Conservation (phyloP, 2,329 filamentous ascomycete genomes). For the Ceratocystis alfenasii region DNA sequence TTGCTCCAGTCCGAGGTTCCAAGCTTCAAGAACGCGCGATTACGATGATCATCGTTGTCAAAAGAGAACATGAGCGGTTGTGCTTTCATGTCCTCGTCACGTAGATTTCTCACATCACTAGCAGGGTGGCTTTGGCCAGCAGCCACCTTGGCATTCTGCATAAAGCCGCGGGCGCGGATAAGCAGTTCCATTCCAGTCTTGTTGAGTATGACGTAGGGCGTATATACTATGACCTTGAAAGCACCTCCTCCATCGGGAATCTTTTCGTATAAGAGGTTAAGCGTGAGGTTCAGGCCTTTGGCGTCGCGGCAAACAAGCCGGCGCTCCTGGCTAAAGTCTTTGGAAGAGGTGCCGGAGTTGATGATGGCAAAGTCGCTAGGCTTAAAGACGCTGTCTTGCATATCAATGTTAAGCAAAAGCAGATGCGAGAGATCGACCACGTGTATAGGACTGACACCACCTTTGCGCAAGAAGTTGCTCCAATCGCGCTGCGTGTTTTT, state of each 20-base stretch:
- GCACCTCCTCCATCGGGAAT: conserved; percentile 87
- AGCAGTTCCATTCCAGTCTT: conserved; percentile 84
- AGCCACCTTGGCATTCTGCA: conserved; percentile 68
- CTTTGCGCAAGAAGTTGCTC: conserved; percentile 95
- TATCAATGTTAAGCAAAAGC: conserved; percentile 80
- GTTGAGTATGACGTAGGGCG: conserved; percentile 88
- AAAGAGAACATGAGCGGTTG: conserved; percentile 95
- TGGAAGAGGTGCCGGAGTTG: conserved; percentile 70
- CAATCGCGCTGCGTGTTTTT: conserved; percentile 98
- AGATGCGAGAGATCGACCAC: conserved; percentile 93
- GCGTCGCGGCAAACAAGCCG: conserved; percentile 73
- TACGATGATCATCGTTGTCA: conserved; percentile 75
- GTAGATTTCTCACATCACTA: not conserved
- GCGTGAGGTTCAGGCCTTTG: conserved; percentile 62
- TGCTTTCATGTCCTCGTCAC: conserved; percentile 32
- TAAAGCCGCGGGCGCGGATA: conserved; percentile 77
- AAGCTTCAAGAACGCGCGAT: conserved; percentile 76
- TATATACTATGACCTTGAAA: conserved; percentile 91
- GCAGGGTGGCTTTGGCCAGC: conserved; percentile 56
- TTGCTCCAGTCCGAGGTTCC: conserved; percentile 93
- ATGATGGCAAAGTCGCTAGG: conserved; percentile 95
- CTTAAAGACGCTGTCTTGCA: conserved; percentile 92
- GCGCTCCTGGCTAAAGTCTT: conserved; percentile 73
- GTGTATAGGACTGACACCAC: conserved; percentile 91
- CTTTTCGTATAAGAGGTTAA: conserved; percentile 81